These are phyloP conservation scores for Mortierella sp. DNA, from an alignment of 371 early-diverging fungal genomes.

Conservation along the genomic window DNA sequence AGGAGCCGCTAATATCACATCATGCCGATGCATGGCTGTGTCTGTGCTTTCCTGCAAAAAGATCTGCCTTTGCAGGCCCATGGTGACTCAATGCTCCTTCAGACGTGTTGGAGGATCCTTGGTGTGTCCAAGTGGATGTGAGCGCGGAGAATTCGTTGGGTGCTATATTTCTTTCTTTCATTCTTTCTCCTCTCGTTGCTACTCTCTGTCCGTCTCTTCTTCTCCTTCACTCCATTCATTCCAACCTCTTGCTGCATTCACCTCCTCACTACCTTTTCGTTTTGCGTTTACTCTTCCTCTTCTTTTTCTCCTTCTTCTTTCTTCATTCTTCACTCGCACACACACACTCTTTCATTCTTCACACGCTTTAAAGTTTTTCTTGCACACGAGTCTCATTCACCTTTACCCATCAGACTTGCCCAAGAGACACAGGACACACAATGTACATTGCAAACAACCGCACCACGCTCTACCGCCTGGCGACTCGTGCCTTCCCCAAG, in stretches of 20 bases:
- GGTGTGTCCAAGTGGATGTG: no score
- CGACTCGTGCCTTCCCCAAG: not conserved
- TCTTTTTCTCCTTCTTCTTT: not conserved
- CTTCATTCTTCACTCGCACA: not conserved
- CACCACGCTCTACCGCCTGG: not conserved
- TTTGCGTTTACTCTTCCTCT: not conserved
- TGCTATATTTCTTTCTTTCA: not conserved
- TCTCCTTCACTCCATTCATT: not conserved
- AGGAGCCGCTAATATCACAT: no score
- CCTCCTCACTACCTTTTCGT: not conserved
- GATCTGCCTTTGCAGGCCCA: no score
- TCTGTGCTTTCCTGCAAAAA: no score
- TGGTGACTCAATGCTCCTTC: no score
- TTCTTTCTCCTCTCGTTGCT: not conserved
- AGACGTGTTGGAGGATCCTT: no score
- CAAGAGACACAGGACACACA: not conserved
- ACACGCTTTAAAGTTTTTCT: slow-evolving; percentile 3
- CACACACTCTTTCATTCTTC: not conserved
- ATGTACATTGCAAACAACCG: slow-evolving; percentile 14
- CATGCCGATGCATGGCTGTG: no score
- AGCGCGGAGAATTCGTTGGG: not conserved
- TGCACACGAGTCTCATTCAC: not conserved
- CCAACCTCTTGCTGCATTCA: not conserved
- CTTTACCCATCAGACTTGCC: not conserved
- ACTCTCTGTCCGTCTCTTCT: not conserved